Evolutionary conservation across 1,284 basidiomycete species (phyloP).

Genomic region (Gomphus bonarii): DNA sequence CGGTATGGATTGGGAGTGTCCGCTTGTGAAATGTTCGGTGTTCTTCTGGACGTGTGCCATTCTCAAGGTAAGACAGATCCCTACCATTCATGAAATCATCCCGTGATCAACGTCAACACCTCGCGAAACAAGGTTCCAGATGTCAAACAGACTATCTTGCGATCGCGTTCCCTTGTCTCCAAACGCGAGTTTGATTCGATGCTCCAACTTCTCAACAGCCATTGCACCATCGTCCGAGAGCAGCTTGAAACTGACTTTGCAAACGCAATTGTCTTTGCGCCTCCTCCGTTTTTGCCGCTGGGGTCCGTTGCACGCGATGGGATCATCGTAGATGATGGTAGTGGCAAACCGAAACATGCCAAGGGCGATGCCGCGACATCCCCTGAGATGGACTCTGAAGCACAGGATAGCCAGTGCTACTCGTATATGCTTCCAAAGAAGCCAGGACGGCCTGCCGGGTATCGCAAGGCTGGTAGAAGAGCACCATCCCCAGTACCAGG

Average conservation of each 20-base stretch:
- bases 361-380: background rate
- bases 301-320: background rate
- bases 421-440: background rate
- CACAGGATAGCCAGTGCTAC: background rate
- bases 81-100: background rate
- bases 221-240: slow-evolving; percentile 3
- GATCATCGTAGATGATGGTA: background rate
- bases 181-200: slow-evolving; percentile 10
- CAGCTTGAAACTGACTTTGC: background rate
- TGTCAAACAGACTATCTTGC: slow-evolving; percentile 1
- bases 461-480: background rate
- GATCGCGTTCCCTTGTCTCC: slow-evolving; percentile 4
- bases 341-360: background rate
- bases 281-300: background rate
- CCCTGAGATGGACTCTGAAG: background rate
- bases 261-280: background rate
- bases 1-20: slow-evolving; percentile 9
- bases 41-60: slow-evolving; percentile 11
- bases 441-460: background rate
- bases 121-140: slow-evolving; percentile 2
- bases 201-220: slow-evolving; percentile 9
- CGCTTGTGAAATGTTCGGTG: slow-evolving; percentile 5
- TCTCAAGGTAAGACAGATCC: background rate
- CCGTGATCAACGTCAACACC: background rate
- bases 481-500: background rate